phyloP scores from a whole-genome alignment of 129 eudicot genomes.

The Solidago caesia region DNA sequence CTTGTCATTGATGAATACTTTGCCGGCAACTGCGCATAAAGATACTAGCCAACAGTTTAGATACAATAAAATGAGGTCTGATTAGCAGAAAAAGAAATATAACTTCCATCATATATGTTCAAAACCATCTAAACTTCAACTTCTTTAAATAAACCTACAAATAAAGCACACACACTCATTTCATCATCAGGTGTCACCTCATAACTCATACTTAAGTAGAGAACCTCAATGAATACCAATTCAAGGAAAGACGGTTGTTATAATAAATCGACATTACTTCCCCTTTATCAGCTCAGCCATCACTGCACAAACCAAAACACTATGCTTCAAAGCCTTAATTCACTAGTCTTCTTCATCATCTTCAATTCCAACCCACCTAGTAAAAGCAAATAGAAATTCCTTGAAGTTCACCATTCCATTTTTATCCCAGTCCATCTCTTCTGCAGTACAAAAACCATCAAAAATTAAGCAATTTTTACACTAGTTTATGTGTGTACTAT shows the following conservation, averaged over 20 bases:
- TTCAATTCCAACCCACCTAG: conserved; percentile 87
- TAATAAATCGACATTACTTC: not conserved
- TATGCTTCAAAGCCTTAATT: conserved; percentile 20
- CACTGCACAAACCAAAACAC: not conserved
- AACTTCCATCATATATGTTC: not conserved
- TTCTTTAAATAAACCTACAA: not conserved
- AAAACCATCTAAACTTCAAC: not conserved
- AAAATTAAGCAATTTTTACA: conserved; percentile 9
- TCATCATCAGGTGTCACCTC: conserved; percentile 2
- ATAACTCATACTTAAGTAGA: not conserved
- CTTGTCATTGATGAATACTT: no score
- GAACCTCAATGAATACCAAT: not conserved
- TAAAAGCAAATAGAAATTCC: conserved; percentile 87
- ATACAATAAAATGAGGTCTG: not conserved
- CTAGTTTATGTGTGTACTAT: not conserved
- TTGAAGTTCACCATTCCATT: conserved; percentile 93
- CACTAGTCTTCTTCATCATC: conserved; percentile 71
- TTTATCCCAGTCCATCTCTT: conserved; percentile 97
- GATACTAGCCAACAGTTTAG: no score
- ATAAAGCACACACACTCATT: conserved; percentile 24
- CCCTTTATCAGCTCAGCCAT: not conserved
- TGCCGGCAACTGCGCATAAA: no score
- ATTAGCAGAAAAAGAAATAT: not conserved
- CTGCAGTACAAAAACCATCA: conserved; percentile 41
- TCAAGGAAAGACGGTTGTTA: not conserved